Conservation (phyloP, 2,329 filamentous ascomycete genomes). For the Cladorrhinum sp. region DNA sequence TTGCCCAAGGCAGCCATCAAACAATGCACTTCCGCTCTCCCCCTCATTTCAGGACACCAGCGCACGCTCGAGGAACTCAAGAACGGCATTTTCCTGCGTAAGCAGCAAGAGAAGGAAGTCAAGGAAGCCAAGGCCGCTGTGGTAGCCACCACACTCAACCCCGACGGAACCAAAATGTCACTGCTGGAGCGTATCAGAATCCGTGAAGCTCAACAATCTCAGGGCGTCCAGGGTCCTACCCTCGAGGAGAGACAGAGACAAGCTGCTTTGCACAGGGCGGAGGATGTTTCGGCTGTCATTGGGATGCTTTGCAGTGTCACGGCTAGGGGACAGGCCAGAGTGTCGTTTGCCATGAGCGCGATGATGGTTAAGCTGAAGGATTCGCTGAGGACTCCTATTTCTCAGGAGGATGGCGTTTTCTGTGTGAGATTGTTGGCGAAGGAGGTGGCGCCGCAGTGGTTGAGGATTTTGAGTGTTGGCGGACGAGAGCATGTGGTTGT, state of each 20-base stretch:
- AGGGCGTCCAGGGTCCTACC: conserved; percentile 44
- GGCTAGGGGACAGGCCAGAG: conserved; percentile 49
- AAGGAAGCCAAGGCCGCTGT: conserved; percentile 34
- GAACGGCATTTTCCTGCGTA: conserved; percentile 46
- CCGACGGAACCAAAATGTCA: conserved; percentile 55
- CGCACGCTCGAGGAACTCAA: conserved; percentile 67
- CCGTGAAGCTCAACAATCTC: conserved; percentile 59
- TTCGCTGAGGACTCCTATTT: conserved; percentile 57
- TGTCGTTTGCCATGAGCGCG: conserved; percentile 63
- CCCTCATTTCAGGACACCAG: conserved; percentile 39
- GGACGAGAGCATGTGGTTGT: conserved; percentile 57
- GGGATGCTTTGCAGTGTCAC: conserved; percentile 61
- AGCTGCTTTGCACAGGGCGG: conserved; percentile 63
- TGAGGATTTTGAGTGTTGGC: conserved; percentile 49
- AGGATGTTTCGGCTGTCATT: conserved; percentile 66
- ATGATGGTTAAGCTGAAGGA: conserved; percentile 65
- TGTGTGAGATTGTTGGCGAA: conserved; percentile 51
- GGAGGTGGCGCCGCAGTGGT: conserved; percentile 57
- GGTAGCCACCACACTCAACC: conserved; percentile 35
- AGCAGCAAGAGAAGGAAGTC: conserved; percentile 47
- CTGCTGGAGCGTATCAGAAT: conserved; percentile 73
- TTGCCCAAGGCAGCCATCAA: conserved; percentile 56
- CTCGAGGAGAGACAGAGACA: conserved; percentile 57
- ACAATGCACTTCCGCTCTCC: conserved; percentile 46
- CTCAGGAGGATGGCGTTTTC: conserved; percentile 48